phyloP scores from a whole-genome alignment of 2,329 filamentous ascomycete genomes.

The Ophiostoma sp. region DNA sequence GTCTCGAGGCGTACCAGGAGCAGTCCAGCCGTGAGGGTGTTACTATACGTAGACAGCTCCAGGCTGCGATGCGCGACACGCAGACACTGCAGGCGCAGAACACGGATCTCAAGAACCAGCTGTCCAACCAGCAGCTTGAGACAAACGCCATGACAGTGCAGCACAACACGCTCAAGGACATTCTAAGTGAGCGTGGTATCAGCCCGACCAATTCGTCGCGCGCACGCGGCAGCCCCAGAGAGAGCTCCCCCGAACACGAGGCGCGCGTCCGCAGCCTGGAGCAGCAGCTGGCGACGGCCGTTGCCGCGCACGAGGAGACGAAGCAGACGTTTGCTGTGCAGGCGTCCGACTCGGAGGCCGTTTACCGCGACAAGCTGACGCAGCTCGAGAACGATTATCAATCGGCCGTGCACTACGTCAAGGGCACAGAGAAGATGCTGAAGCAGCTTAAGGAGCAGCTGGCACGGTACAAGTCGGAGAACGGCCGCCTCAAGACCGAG shows the following conservation, averaged over 20 bases:
- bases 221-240: conserved; percentile 71
- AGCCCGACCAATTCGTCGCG: conserved; percentile 72
- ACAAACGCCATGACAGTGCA: conserved; percentile 92
- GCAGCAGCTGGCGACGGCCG: conserved; percentile 75
- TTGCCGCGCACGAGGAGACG: conserved; percentile 82
- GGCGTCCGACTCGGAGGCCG: conserved; percentile 80
- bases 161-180: conserved; percentile 88
- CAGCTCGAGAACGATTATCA: conserved; percentile 97
- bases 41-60: conserved; percentile 84
- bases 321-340: conserved; percentile 75
- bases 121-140: conserved; percentile 86
- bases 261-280: conserved; percentile 81
- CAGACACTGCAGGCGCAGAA: conserved; percentile 80
- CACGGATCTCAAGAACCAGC: conserved; percentile 75
- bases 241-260: conserved; percentile 68
- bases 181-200: conserved; percentile 84
- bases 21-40: conserved; percentile 93
- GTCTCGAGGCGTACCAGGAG: conserved; percentile 94
- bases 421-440: conserved; percentile 98
- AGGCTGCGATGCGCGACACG: conserved; percentile 77
- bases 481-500: conserved; percentile 77
- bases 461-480: conserved; percentile 86
- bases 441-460: conserved; percentile 98
- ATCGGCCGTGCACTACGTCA: conserved; percentile 95
- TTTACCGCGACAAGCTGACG: conserved; percentile 88